Evolutionary conservation across 352 stramenopile genomes (phyloP).

Genomic region (Pythium pectinolyticum): DNA sequence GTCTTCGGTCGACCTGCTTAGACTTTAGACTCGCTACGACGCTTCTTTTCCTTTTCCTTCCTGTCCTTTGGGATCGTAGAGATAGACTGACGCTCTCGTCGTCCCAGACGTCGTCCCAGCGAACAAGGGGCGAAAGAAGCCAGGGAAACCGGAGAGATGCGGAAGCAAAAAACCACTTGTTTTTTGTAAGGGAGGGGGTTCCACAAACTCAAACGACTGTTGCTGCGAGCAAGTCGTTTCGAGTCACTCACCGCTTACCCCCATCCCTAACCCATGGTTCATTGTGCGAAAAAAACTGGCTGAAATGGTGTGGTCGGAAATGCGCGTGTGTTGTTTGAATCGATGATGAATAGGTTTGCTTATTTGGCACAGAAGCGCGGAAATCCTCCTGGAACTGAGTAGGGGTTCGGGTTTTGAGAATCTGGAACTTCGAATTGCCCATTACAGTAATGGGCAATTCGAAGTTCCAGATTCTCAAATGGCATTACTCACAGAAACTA

Average conservation of each 20-base stretch:
- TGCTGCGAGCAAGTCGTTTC: neutral
- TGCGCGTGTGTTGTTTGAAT: too few species aligned
- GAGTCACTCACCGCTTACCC: neutral
- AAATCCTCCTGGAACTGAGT: neutral
- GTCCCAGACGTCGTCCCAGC: neutral
- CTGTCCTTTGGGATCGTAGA: slow-evolving; percentile 6
- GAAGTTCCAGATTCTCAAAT: too few species aligned
- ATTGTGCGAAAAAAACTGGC: neutral
- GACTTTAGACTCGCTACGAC: slow-evolving; percentile 1
- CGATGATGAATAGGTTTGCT: neutral
- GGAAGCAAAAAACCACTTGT: neutral
- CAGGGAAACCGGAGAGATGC: neutral
- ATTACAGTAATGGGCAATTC: too few species aligned
- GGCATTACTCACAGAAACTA: slow-evolving; percentile 4
- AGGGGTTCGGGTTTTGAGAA: neutral
- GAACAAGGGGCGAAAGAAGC: slow-evolving; percentile 1
- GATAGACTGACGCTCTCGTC: slow-evolving; percentile 1
- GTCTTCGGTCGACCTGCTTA: slow-evolving; percentile 13
- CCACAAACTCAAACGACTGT: neutral
- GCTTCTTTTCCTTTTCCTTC: slow-evolving; percentile 1
- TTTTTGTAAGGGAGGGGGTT: neutral
- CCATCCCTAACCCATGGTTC: neutral
- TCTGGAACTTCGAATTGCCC: neutral
- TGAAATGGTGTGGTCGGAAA: too few species aligned
- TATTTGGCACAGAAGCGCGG: neutral